These are phyloP conservation scores for Venturia effusa DNA, from an alignment of 2,329 filamentous ascomycete species.

Conservation along the genomic window DNA sequence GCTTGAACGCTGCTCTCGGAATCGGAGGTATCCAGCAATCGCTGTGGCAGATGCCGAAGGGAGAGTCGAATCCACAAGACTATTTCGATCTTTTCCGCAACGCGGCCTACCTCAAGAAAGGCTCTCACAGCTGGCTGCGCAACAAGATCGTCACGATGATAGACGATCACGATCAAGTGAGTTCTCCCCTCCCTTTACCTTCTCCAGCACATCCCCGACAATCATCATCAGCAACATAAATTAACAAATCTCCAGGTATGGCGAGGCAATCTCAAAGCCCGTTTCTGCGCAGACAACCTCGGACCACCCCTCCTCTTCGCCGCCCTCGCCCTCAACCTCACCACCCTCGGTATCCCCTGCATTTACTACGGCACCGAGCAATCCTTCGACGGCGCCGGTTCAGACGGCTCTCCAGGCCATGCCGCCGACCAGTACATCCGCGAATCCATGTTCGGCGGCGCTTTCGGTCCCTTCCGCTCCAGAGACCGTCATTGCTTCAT, in stretches of 20 bases:
- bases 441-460: conserved; percentile 19
- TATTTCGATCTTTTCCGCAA: conserved; percentile 18
- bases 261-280: conserved; percentile 13
- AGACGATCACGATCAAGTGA: conserved; percentile 15
- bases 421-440: conserved; percentile 16
- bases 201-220: background rate
- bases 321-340: conserved; percentile 17
- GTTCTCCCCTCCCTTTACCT: background rate
- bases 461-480: conserved; percentile 17
- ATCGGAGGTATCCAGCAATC: conserved; percentile 16
- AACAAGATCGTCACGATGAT: conserved; percentile 19
- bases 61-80: conserved; percentile 5
- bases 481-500: conserved; percentile 16
- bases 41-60: conserved; percentile 17
- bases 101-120: conserved; percentile 14
- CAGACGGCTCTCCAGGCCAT: background rate
- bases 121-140: conserved; percentile 15
- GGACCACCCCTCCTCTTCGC: conserved; percentile 13
- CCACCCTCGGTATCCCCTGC: conserved; percentile 18
- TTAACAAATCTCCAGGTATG: conserved; percentile 1
- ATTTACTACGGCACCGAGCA: conserved; percentile 21
- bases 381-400: conserved; percentile 15
- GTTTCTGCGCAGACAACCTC: conserved; percentile 15
- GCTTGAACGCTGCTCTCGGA: conserved; percentile 18
- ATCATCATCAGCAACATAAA: background rate